phyloP scores from a whole-genome alignment of 768 basidiomycete genomes.

The Serendipita vermifera region DNA sequence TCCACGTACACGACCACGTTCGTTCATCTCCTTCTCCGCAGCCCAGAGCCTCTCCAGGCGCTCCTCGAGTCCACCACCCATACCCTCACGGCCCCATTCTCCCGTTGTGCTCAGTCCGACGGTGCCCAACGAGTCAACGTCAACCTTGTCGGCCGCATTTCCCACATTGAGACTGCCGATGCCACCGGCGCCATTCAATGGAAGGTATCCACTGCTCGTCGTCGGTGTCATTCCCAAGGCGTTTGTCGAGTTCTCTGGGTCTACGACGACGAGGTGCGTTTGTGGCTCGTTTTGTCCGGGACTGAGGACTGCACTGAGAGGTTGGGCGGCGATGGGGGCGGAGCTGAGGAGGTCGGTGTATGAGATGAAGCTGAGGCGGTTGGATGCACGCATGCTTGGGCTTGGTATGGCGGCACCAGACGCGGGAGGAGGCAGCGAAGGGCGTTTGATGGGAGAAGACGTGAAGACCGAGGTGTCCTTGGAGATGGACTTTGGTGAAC shows the following conservation, averaged over 20 bases:
- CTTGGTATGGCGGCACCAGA: neutral
- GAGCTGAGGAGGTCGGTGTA: slow-evolving; percentile 75
- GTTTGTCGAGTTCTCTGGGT: slow-evolving; percentile 13
- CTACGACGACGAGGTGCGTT: slow-evolving; percentile 58
- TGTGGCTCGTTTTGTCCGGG: slow-evolving; percentile 49
- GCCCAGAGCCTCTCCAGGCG: slow-evolving; percentile 44
- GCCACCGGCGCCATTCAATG: neutral
- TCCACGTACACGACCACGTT: neutral
- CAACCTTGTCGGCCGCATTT: slow-evolving; percentile 25
- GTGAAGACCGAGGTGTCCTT: neutral
- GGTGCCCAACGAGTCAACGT: slow-evolving; percentile 21
- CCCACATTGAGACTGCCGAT: slow-evolving; percentile 9
- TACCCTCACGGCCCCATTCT: slow-evolving; percentile 78
- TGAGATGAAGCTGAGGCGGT: slow-evolving; percentile 79
- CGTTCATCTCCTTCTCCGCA: slow-evolving; percentile 3
- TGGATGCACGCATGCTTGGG: slow-evolving; percentile 26
- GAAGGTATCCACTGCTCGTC: neutral
- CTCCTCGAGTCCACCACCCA: slow-evolving; percentile 74
- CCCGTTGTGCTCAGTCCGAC: slow-evolving; percentile 31
- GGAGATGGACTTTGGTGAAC: neutral
- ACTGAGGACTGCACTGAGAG: slow-evolving; percentile 56
- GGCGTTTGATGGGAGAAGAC: neutral
- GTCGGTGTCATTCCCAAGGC: slow-evolving; percentile 2
- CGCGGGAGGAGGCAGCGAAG: neutral
- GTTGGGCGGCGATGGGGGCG: slow-evolving; percentile 55